Conservation (phyloP, 768 basidiomycete species). For the Termitomyces heimii region DNA sequence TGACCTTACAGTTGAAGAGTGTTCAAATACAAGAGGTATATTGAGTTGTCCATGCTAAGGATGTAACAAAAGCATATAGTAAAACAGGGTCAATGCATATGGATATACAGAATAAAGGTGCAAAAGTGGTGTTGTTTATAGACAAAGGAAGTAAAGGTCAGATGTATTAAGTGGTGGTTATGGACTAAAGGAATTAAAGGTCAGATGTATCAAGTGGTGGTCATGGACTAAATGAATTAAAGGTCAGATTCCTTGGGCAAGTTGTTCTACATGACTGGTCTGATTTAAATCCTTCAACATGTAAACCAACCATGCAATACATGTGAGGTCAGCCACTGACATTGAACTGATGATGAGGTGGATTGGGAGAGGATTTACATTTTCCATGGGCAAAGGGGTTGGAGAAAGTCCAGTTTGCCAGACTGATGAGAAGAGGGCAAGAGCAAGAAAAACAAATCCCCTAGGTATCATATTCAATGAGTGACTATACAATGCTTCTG, state of each 20-base stretch:
- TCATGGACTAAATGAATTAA: not conserved
- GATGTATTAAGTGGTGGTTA: too few species aligned
- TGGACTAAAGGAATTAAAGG: too few species aligned
- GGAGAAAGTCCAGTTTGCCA: not conserved
- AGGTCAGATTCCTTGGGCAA: not conserved
- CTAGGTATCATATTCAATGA: not conserved
- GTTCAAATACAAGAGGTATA: too few species aligned
- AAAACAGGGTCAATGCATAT: too few species aligned
- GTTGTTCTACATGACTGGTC: not conserved
- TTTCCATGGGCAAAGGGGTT: not conserved
- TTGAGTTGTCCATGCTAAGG: too few species aligned
- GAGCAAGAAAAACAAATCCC: not conserved
- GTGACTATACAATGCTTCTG: not conserved
- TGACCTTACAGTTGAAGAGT: too few species aligned
- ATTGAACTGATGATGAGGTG: not conserved
- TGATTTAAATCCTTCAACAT: not conserved
- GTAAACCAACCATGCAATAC: not conserved
- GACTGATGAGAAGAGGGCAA: not conserved
- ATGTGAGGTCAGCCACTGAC: not conserved
- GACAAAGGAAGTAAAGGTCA: too few species aligned
- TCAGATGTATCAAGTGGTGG: too few species aligned
- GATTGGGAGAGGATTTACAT: not conserved
- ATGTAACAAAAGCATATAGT: too few species aligned
- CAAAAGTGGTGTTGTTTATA: too few species aligned
- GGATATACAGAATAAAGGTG: too few species aligned